A percentile compares a stretch with the other conserved stretches of the same genome.
Conservation (phyloP, 73 alveolate genomes). For the Paramecium tetraurelia region DNA sequence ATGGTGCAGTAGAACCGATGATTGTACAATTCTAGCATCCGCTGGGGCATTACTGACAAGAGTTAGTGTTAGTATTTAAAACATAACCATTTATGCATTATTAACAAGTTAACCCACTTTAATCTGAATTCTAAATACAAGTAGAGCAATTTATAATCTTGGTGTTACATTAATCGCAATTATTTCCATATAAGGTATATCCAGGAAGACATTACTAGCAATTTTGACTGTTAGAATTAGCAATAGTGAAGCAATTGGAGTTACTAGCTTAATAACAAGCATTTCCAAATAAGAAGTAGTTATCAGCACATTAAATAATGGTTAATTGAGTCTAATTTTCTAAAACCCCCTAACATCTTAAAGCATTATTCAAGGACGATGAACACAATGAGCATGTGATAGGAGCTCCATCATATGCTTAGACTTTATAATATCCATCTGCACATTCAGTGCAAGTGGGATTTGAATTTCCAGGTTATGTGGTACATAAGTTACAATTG, state of each 20-base stretch:
- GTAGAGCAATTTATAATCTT: not conserved
- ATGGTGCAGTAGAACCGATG: not conserved
- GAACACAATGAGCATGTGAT: not conserved
- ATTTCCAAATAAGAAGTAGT: not conserved
- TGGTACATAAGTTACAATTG: not conserved
- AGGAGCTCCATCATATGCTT: not conserved
- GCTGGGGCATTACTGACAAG: not conserved
- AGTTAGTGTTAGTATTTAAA: not conserved
- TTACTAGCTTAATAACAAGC: not conserved
- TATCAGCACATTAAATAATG: not conserved
- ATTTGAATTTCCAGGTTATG: not conserved
- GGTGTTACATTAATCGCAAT: not conserved
- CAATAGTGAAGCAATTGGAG: not conserved
- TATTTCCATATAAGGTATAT: not conserved
- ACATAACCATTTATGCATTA: not conserved
- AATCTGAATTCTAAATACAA: not conserved
- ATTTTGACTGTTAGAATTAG: not conserved
- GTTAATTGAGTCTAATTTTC: not conserved
- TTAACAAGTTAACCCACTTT: not conserved
- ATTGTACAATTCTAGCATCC: not conserved
- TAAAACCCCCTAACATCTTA: not conserved
- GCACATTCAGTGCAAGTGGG: not conserved
- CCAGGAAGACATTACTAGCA: not conserved
- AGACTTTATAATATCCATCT: slow-evolving; percentile 2
- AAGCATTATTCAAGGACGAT: not conserved